Base-by-base conservation (phyloP, 1,139 yeast genomes). In the Geotrichum fermentans region DNA sequence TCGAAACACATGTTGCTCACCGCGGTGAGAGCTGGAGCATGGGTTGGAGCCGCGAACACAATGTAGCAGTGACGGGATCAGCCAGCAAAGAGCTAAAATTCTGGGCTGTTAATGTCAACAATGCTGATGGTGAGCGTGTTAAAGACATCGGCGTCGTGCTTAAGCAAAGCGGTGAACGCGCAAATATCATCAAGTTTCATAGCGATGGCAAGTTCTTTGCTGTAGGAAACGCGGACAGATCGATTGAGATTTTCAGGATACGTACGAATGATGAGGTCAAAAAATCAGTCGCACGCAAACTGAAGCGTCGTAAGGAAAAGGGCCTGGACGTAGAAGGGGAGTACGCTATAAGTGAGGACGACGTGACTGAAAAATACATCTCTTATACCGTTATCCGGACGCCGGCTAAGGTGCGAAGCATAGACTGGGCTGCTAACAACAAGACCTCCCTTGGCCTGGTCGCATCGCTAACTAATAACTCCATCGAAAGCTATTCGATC, bases 1-100 rank as follows among this genome's bases (percentile, higher is more conserved):
- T 89, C 14, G 99, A 92, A 65, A 89, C 97, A 0, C 97, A 89
- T 65, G 80, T 90, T 55, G 96, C 97, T 0, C 96, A 89, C 63
- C 77, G 87, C 14, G 89, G 89, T 55, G 97, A 92, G 66, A 87
- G 96, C 69, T 90, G 97, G 97, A 71, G 87, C 2, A 66, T 88
- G 64, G 86, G 80, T 1, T 65, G 53, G 24, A 42, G 47, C 30
- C 53, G 60, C 16, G 39, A 43, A 10, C 42, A 41, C 14, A 40
- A 33, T 61, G 58, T 30, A 63, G 74, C 58, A 52, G 68, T 89
- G 16, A 89, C 96, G 1, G 75, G 84, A 33, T 94, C 96, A 36
- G 77, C 80, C 57, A 89, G 84, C 55, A 83, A 85, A 55, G 95
- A 89, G 63, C 77, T 87, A 35, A 88, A 87, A 62, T 75, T 89